A percentile compares a stretch with the other conserved stretches of the same genome.
These are phyloP conservation scores for Catenaria anguillulae DNA, from an alignment of 371 early-diverging fungal genomes.

Conservation along the genomic window DNA sequence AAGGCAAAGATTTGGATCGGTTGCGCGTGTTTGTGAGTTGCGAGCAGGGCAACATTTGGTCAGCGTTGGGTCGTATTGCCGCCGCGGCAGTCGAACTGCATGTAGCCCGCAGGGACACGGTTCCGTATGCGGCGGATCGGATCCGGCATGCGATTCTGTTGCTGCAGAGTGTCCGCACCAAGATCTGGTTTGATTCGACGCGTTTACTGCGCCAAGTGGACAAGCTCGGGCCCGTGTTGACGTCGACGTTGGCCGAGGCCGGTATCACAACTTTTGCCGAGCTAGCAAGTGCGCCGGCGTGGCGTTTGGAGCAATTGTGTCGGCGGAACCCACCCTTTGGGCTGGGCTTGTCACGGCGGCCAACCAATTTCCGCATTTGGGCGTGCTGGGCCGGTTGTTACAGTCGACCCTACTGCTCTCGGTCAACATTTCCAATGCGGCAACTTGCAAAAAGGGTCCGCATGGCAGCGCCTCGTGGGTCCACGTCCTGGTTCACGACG, in stretches of 20 bases:
- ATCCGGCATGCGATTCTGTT: not conserved
- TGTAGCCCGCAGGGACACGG: too few species aligned
- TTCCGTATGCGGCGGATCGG: not conserved
- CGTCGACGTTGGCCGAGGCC: not conserved
- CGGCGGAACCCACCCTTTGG: slow-evolving; percentile 6
- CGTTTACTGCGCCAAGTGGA: not conserved
- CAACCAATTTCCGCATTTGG: not conserved
- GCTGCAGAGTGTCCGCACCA: not conserved
- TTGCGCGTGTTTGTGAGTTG: not conserved
- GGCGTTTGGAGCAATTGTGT: not conserved
- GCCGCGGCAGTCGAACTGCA: not conserved
- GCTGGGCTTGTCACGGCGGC: not conserved
- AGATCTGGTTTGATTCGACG: not conserved
- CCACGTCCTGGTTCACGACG: not conserved
- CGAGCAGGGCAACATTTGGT: not conserved
- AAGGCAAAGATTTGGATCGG: not conserved
- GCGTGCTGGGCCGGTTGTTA: not conserved
- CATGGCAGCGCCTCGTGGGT: not conserved
- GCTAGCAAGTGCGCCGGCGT: not conserved
- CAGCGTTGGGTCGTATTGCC: not conserved
- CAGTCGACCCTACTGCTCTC: slow-evolving; percentile 23
- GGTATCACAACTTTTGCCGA: not conserved
- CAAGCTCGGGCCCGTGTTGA: not conserved
- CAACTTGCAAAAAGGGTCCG: not conserved
- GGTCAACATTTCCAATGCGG: slow-evolving; percentile 28